These are phyloP conservation scores for Gossypium raimondii DNA, from an alignment of 345 rosid species.

Conservation along the genomic window DNA sequence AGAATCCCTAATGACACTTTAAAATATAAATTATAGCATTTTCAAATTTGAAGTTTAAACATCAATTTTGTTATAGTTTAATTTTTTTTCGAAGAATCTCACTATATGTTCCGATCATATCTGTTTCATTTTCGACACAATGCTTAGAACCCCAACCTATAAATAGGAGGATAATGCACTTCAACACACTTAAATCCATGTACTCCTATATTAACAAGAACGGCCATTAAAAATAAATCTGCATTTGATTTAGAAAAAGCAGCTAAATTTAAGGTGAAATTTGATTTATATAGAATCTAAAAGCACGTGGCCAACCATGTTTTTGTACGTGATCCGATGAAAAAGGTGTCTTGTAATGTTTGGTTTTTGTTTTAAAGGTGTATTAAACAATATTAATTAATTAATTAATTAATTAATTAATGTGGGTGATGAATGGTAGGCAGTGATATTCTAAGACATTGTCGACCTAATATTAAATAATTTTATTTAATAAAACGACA, in stretches of 20 bases:
- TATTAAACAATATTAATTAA: not conserved
- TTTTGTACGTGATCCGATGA: slow-evolving; percentile 12
- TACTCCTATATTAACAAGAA: no score
- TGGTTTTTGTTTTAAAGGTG: not conserved
- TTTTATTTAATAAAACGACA: not conserved
- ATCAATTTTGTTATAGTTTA: no score
- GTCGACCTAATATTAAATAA: not conserved
- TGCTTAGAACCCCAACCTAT: no score
- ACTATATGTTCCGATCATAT: accelerated
- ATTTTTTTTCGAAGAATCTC: no score
- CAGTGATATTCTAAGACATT: slow-evolving; percentile 17
- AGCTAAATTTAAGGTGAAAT: not conserved
- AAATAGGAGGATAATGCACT: no score
- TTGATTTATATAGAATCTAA: not conserved
- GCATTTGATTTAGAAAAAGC: not conserved
- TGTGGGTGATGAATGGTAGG: not conserved
- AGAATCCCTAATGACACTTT: no score
- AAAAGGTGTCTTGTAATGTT: slow-evolving; percentile 10
- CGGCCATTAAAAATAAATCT: no score
- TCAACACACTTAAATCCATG: no score
- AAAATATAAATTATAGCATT: no score
- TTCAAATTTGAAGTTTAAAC: no score
- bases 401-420: not conserved
- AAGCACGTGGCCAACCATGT: slow-evolving; percentile 19
- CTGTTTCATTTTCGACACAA: no score